Evolutionary conservation across 78 protist genomes (phyloP).

Genomic region (Thecamonas trahens): DNA sequence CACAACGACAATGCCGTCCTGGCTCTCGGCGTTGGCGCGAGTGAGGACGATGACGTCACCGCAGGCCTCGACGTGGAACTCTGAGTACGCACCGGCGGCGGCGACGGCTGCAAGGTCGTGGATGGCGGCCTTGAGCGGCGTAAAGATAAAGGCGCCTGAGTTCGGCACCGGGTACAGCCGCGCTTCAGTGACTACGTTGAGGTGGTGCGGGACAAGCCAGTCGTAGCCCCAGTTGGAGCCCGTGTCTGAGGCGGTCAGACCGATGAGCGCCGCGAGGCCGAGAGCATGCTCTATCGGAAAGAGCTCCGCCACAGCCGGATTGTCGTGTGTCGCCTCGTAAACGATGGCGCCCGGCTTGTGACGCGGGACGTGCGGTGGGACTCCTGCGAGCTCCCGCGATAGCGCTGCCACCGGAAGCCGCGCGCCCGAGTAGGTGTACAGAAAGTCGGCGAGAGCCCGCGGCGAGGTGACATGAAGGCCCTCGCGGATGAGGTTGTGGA

Average conservation of each 20-base stretch:
- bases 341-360: no score
- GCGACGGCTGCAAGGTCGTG: background rate
- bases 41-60: slow-evolving; percentile 3
- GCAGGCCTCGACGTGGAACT: slow-evolving; percentile 13
- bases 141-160: no score
- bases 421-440: background rate
- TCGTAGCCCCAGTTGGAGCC: slow-evolving; percentile 76
- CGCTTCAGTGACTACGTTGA: slow-evolving; percentile 65
- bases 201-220: slow-evolving; percentile 48
- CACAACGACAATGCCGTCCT: background rate
- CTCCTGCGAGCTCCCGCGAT: no score
- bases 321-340: no score
- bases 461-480: background rate
- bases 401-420: no score
- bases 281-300: no score
- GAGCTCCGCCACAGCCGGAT: no score
- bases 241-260: slow-evolving; percentile 50
- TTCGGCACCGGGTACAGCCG: slow-evolving; percentile 23
- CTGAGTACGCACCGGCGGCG: slow-evolving; percentile 3
- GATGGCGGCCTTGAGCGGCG: no score
- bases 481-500: slow-evolving; percentile 61
- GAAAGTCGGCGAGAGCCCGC: background rate
- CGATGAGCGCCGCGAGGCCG: slow-evolving; percentile 47
- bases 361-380: no score
- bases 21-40: slow-evolving; percentile 8